Conservation (phyloP, 2,329 filamentous ascomycete genomes). For the Alternaria sp. region DNA sequence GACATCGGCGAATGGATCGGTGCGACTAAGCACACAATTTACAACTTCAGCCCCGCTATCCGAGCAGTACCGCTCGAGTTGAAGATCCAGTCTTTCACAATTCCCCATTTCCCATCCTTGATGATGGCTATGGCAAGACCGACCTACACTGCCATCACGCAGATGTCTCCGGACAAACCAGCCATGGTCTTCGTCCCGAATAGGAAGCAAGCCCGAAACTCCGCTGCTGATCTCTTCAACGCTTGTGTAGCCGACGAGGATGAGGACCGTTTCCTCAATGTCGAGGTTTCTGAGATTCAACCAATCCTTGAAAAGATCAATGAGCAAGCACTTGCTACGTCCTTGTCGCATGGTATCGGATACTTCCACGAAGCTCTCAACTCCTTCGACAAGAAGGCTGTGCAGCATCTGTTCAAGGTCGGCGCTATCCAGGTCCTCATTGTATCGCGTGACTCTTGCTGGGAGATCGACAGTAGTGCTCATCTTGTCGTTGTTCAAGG, state of each 20-base stretch:
- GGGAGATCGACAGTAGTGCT: conserved; percentile 88
- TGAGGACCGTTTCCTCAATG: conserved; percentile 91
- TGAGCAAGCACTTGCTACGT: conserved; percentile 86
- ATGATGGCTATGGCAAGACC: conserved; percentile 99
- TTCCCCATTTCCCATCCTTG: conserved; percentile 95
- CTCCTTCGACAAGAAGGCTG: conserved; percentile 88
- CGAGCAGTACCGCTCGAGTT: conserved; percentile 90
- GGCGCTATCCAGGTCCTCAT: conserved; percentile 89
- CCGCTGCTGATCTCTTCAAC: conserved; percentile 85
- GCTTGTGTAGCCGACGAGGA: conserved; percentile 88
- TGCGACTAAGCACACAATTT: conserved; percentile 96
- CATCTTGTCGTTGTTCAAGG: conserved; percentile 97
- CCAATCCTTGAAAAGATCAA: conserved; percentile 84
- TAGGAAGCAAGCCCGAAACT: conserved; percentile 89
- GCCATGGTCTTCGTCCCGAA: conserved; percentile 91
- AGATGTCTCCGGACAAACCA: conserved; percentile 87
- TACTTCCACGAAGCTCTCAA: conserved; percentile 97
- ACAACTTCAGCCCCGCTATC: conserved; percentile 95
- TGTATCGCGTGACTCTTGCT: conserved; percentile 88
- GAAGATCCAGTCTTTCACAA: conserved; percentile 93
- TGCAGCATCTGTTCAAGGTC: conserved; percentile 87
- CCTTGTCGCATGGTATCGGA: conserved; percentile 90
- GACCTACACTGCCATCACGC: conserved; percentile 85
- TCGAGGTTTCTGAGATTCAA: conserved; percentile 80
- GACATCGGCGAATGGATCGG: conserved; percentile 98